phyloP scores from a whole-genome alignment of 2,329 filamentous ascomycete genomes.

The Monilinia vaccinii-corymbosi region DNA sequence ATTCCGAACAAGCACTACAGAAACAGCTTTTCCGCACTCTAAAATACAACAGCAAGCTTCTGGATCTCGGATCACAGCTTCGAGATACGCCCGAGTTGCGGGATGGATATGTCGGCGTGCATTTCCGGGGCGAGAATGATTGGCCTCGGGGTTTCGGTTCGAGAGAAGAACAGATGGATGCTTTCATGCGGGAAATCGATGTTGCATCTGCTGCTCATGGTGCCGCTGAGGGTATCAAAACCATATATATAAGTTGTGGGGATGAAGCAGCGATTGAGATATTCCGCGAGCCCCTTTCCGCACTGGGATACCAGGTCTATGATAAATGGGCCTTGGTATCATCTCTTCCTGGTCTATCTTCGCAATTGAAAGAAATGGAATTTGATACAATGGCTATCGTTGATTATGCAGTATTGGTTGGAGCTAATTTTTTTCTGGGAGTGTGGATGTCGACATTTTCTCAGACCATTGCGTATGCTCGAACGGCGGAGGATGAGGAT shows the following conservation, averaged over 20 bases:
- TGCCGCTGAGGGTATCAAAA: constrained; percentile 1
- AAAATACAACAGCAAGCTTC: constrained; percentile 14
- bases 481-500: constrained; percentile 12
- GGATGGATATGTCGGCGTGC: constrained; percentile 19
- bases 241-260: constrained; percentile 22
- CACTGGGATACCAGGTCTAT: constrained; percentile 16
- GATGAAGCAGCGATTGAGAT: constrained; percentile 12
- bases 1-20: constrained; percentile 15
- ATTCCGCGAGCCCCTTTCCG: constrained; percentile 13
- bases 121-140: constrained; percentile 21
- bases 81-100: constrained; percentile 10
- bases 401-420: constrained; percentile 18
- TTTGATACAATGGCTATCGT: constrained; percentile 21
- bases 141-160: constrained; percentile 18
- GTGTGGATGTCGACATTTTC: constrained; percentile 20
- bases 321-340: constrained; percentile 15
- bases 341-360: background rate
- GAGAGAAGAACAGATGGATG: constrained; percentile 13
- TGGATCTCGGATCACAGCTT: constrained; percentile 13
- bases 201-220: background rate
- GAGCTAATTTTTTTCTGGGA: constrained; percentile 17
- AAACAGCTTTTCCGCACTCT: constrained; percentile 20
- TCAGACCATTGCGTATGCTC: constrained; percentile 18
- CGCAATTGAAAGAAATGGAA: constrained; percentile 2
- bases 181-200: constrained; percentile 16